Evolutionary conservation across 768 basidiomycete genomes (phyloP), one percentile per base, ranked within the genome.

Genomic region (Naganishia onofrii): DNA sequence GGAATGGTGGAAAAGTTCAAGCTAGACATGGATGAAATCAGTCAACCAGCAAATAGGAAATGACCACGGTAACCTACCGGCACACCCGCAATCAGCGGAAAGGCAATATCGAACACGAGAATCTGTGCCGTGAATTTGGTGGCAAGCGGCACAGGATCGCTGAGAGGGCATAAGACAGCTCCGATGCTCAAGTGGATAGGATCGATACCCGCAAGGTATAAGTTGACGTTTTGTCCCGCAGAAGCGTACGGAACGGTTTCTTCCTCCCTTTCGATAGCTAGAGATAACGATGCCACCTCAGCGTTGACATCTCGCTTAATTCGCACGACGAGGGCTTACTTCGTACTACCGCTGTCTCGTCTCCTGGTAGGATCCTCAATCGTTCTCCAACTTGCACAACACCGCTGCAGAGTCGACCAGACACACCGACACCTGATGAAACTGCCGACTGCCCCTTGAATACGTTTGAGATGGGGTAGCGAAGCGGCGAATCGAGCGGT

Each of bases 1-100:
- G 0, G 93, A 94, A 77, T 99, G 94, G 77, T 96, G 92, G 82
- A 92, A 98, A 13, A 99, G 82, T 79, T 99, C 96, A 54, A 98
- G 60, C 60, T 63, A 17, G 7, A 44, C 13, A 63, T 17, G 13
- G 3, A 2, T 10, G 15, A 10, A 13, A 63, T 85, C 92, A 91
- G 74, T 13, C 9, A 17, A 12, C 21, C 38, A 34, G 1, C 19
- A 19, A 23, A 26, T 13, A 7, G 38, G 38, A 2, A 17, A 66
- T 85, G 72, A 79, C 93, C 42, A 10, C 19, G n/a, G 19, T 4
- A 17, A 42, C 60, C 7, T 44, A 63, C 93, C 51, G 91, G 88
- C 73, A 92, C 85, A 48, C 96, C 96, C 0, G 87, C 84, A 13
- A 89, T 92, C 72, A 99, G 90, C 0, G 96, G 96, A 56, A 91